phyloP scores from a whole-genome alignment of 805 yeast genomes.

The Candida piceae region DNA sequence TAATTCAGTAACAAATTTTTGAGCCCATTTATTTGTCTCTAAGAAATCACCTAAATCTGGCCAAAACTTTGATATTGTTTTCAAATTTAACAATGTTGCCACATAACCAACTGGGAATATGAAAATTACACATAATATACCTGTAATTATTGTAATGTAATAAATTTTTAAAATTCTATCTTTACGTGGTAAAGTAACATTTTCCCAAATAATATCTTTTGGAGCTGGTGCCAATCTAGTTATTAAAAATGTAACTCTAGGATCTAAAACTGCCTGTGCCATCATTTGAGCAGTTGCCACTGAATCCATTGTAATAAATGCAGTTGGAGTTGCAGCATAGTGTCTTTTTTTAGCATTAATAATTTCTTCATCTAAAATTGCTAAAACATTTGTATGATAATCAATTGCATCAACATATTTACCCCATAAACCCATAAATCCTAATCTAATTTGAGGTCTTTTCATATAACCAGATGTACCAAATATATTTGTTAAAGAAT shows the following conservation, averaged over 20 bases:
- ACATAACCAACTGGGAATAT: slow-evolving; percentile 80
- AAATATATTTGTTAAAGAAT: too few species aligned
- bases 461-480: slow-evolving; percentile 21
- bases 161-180: slow-evolving; percentile 66
- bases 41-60: slow-evolving; percentile 74
- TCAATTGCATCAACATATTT: slow-evolving; percentile 76
- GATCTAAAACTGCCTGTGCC: slow-evolving; percentile 92
- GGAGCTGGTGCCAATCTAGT: slow-evolving; percentile 93
- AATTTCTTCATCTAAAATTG: slow-evolving; percentile 67
- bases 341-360: slow-evolving; percentile 56
- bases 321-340: slow-evolving; percentile 81
- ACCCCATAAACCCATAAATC: slow-evolving; percentile 62
- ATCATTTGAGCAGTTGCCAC: slow-evolving; percentile 96
- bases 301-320: slow-evolving; percentile 90
- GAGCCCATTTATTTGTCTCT: slow-evolving; percentile 62
- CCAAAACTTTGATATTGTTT: slow-evolving; percentile 74
- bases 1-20: slow-evolving; percentile 77
- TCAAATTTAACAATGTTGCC: slow-evolving; percentile 75
- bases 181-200: slow-evolving; percentile 71
- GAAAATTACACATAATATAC: slow-evolving; percentile 64
- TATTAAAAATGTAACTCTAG: slow-evolving; percentile 76
- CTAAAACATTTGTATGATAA: slow-evolving; percentile 63
- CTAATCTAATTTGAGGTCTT: slow-evolving; percentile 61
- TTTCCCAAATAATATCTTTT: slow-evolving; percentile 90
- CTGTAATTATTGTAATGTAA: slow-evolving; percentile 60